A percentile compares a stretch with the other conserved stretches of the same genome.
These are phyloP conservation scores for Scedosporium boydii DNA, from an alignment of 2,329 filamentous ascomycete genomes.

Conservation along the genomic window DNA sequence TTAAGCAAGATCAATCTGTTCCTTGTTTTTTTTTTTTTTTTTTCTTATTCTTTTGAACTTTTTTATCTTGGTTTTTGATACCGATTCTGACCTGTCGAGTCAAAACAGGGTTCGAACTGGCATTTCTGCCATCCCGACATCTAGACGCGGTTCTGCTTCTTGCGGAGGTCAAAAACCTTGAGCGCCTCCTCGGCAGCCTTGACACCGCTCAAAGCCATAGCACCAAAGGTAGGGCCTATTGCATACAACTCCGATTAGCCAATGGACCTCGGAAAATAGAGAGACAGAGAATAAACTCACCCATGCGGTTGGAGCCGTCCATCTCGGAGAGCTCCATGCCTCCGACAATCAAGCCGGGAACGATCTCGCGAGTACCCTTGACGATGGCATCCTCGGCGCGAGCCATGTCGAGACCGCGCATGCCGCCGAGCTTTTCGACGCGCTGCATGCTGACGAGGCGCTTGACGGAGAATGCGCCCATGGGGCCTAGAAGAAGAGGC, in stretches of 20 bases:
- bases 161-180: conserved; percentile 65
- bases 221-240: conserved; percentile 66
- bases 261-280: conserved; percentile 18
- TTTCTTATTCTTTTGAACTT: too few relatives aligned
- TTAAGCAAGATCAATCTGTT: too few relatives aligned
- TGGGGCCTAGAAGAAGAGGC: conserved; percentile 39
- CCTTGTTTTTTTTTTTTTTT: too few relatives aligned
- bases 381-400: conserved; percentile 86
- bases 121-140: background rate
- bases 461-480: conserved; percentile 87
- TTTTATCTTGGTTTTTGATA: too few relatives aligned
- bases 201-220: conserved; percentile 79
- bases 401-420: conserved; percentile 92
- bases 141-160: conserved; percentile 63
- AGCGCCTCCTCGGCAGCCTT: conserved; percentile 87
- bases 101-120: too few relatives aligned
- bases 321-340: conserved; percentile 91
- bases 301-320: conserved; percentile 88
- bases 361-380: conserved; percentile 80
- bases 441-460: conserved; percentile 80
- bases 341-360: conserved; percentile 82
- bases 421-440: conserved; percentile 76
- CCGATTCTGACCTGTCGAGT: too few relatives aligned
- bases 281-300: conserved; percentile 18
- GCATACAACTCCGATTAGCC: background rate